Base-by-base conservation (phyloP, 768 basidiomycete species). In the Sutorius australiensis region DNA sequence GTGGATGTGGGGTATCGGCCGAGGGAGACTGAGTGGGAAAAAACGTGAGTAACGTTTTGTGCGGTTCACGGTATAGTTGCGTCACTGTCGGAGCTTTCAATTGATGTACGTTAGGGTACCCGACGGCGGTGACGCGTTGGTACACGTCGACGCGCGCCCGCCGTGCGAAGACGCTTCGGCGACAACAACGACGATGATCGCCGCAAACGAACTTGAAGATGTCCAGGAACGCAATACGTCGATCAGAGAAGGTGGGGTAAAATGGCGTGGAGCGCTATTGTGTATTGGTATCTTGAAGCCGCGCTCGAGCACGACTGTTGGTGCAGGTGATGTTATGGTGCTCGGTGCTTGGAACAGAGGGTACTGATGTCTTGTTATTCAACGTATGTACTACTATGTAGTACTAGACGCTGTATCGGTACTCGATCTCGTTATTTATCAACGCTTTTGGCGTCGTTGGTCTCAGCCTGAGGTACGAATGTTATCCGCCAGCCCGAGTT, bases 1-100 rank as follows among this genome's bases (percentile, higher is more conserved):
- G 2, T 61, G 57, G 61, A 0, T 59, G 0, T 55, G 28, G 21
- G 66, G 66, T 0, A 54, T 66, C 5, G 57, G 59, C 16, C 54
- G 64, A 17, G 53, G 24, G 3, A 7, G 19, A 0, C 3, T 10
- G 33, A 24, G 24, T 24, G 24, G 24, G 24, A 19, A 30, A 10
- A 55, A 32, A 41, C 33, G 54, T 56, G 38, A 14, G 52, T 31
- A 31, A 24, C 24, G 24, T 24, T 30, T 27, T 33, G 14, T 6
- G 33, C 33, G 33, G 13, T 24, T 24, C 24, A 24, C 24, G 24
- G 24, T 24, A 24, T 24, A 4, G 24, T 24, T 24, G 24, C 24
- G 24, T 24, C 24, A 24, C 24, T 24, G 24, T 24, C 24, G 24
- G 24, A n/a, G 24, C 24, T 24, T 24, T 24, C 24, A 24, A 24